Evolutionary conservation across 495 filamentous ascomycete species (phyloP), one percentile per base, ranked within the genome.

Genomic region (Penicillium tannophilum): DNA sequence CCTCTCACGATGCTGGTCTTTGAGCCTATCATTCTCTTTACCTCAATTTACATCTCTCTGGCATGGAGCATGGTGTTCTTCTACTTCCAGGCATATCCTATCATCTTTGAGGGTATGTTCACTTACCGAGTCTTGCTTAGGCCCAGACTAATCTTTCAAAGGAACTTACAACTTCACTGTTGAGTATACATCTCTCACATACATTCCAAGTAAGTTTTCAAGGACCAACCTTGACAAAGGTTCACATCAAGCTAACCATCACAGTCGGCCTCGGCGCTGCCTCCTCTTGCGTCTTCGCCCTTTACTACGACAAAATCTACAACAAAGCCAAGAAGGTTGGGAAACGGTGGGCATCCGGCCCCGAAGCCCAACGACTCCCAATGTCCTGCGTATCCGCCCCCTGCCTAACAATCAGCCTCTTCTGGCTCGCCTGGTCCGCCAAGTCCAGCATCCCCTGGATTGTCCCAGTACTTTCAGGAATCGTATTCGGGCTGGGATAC

Each of bases 371-470:
- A 28, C 82, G 89, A 7, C 79, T 92, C 4, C 88, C 88, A 0
- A 66, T 90, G 4, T 86, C 84, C n/a, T 87, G 83, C 61, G 54
- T 90, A 6, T 86, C 84, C 1, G 88, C 88, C 0, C 84, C 87
- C 0, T 72, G 85, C 17, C 83, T 90, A 51, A 80, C 79, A 2
- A 67, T 86, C 36, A 77, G 75, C 19, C 72, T 90, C 42, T 92
- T 92, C 74, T 93, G 89, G 90, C 76, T 88, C 14, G 89, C 83
- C 19, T 91, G 86, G 85, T 82, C 86, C 3, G 82, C 88, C 1
- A 74, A 74, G 4, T 47, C 72, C 3, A 70, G 63, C 19, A 76
- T 90, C 10, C 80, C 83, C 56, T 90, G 84, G 76, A 78, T 84
- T n/a, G 82, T 84, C 4, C 88, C 88, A 0, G 78, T 85, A 20